Evolutionary conservation across 2,329 filamentous ascomycete species (phyloP).

Genomic region (Pleoardoris graminearum): DNA sequence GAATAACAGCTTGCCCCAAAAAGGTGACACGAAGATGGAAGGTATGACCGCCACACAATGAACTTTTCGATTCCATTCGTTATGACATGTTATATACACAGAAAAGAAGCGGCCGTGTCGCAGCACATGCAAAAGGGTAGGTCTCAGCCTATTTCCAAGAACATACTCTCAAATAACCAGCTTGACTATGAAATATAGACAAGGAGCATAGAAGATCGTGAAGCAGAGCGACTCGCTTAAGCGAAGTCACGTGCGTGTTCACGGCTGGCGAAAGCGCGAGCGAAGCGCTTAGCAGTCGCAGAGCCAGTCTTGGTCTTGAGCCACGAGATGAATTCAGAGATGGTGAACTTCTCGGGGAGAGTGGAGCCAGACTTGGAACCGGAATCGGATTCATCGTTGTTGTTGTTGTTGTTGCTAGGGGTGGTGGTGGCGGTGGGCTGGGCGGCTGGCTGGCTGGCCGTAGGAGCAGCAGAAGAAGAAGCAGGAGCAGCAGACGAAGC

Average conservation of each 20-base stretch:
- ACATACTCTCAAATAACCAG: slow-evolving; percentile 7
- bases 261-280: slow-evolving; percentile 26
- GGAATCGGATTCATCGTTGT: not conserved
- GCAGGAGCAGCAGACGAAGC: slow-evolving; percentile 15
- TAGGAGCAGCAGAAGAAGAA: slow-evolving; percentile 4
- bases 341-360: slow-evolving; percentile 36
- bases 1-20: not conserved
- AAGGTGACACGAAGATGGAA: not conserved
- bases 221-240: slow-evolving; percentile 35
- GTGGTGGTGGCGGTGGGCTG: slow-evolving; percentile 18
- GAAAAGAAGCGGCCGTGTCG: slow-evolving; percentile 4
- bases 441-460: slow-evolving; percentile 6
- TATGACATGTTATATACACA: slow-evolving; percentile 9
- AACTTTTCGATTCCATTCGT: slow-evolving; percentile 7
- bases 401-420: too few relatives aligned
- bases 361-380: slow-evolving; percentile 15
- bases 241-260: slow-evolving; percentile 46
- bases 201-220: not conserved
- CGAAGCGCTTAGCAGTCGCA: slow-evolving; percentile 13
- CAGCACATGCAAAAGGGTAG: slow-evolving; percentile 6
- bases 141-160: slow-evolving; percentile 2
- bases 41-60: not conserved
- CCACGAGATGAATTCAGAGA: slow-evolving; percentile 36
- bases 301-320: slow-evolving; percentile 29
- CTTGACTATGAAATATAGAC: not conserved